phyloP scores from a whole-genome alignment of 768 basidiomycete species.

The Coprinopsis marcescibilis region DNA sequence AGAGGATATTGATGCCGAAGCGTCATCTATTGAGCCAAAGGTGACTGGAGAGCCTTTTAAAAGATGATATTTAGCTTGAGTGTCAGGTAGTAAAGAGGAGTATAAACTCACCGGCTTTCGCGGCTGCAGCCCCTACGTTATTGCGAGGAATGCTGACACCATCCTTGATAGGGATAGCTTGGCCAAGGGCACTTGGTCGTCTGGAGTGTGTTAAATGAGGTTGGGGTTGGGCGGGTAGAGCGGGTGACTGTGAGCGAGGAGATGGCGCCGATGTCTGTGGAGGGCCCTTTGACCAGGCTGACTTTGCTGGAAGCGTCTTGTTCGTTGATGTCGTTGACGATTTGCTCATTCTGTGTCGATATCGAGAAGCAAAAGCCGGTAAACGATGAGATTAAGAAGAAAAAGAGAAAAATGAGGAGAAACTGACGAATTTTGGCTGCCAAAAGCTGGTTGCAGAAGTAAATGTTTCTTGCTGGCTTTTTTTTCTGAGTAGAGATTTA shows the following conservation, averaged over 20 bases:
- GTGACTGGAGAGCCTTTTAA: slow-evolving; percentile 61
- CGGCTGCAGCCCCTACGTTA: slow-evolving; percentile 52
- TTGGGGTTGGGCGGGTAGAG: slow-evolving; percentile 45
- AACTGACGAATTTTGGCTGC: slow-evolving; percentile 40
- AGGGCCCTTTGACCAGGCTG: slow-evolving; percentile 90
- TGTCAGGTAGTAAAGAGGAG: slow-evolving; percentile 10
- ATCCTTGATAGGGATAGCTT: slow-evolving; percentile 71
- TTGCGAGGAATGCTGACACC: slow-evolving; percentile 68
- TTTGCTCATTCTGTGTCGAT: slow-evolving; percentile 82
- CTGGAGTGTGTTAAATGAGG: slow-evolving; percentile 56
- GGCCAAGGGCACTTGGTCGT: slow-evolving; percentile 70
- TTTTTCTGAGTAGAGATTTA: slow-evolving; percentile 45
- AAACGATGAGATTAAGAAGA: not conserved
- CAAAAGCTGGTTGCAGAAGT: slow-evolving; percentile 20
- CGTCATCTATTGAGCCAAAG: slow-evolving; percentile 89
- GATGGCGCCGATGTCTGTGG: slow-evolving; percentile 58
- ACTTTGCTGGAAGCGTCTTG: slow-evolving; percentile 66
- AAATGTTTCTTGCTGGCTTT: slow-evolving; percentile 39
- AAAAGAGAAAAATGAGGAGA: slow-evolving; percentile 13
- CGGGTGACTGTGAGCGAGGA: slow-evolving; percentile 77
- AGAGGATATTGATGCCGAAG: slow-evolving; percentile 69
- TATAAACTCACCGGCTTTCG: slow-evolving; percentile 57
- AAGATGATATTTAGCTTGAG: no score
- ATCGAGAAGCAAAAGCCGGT: slow-evolving; percentile 14
- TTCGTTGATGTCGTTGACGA: slow-evolving; percentile 65